phyloP scores from a whole-genome alignment of 2,329 filamentous ascomycete genomes.

The Davidsoniella virescens region DNA sequence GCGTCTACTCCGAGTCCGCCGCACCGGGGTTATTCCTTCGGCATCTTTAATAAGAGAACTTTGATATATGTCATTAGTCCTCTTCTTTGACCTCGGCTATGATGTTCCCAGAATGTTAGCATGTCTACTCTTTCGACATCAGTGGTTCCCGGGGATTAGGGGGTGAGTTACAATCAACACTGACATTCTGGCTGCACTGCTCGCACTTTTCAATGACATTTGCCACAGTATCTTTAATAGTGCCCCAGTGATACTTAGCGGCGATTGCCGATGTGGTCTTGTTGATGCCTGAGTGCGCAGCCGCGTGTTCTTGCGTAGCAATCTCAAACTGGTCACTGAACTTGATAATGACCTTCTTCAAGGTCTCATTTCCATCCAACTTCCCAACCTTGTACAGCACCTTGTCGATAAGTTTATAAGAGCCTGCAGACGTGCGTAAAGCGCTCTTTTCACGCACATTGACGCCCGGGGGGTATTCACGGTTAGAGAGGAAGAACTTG shows the following conservation, averaged over 20 bases:
- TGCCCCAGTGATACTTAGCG: conserved; percentile 90
- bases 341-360: conserved; percentile 85
- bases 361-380: conserved; percentile 5
- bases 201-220: conserved; percentile 83
- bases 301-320: conserved; percentile 57
- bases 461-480: conserved; percentile 81
- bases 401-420: conserved; percentile 69
- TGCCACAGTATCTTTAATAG: conserved; percentile 94
- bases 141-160: background rate
- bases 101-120: background rate
- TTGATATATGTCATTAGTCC: conserved; percentile 8
- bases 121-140: background rate
- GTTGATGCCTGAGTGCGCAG: conserved; percentile 83
- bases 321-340: conserved; percentile 83
- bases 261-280: conserved; percentile 92
- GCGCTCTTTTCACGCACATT: conserved; percentile 92
- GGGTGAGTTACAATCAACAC: conserved; percentile 11
- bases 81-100: conserved; percentile 10
- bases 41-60: background rate
- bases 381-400: conserved; percentile 75
- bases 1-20: conserved; percentile 6
- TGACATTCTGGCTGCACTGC: conserved; percentile 66
- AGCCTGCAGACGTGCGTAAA: conserved; percentile 79
- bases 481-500: conserved; percentile 88
- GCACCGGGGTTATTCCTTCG: background rate